Evolutionary conservation across 1,139 yeast species (phyloP).

Genomic region (Diutina scorzettiae): DNA sequence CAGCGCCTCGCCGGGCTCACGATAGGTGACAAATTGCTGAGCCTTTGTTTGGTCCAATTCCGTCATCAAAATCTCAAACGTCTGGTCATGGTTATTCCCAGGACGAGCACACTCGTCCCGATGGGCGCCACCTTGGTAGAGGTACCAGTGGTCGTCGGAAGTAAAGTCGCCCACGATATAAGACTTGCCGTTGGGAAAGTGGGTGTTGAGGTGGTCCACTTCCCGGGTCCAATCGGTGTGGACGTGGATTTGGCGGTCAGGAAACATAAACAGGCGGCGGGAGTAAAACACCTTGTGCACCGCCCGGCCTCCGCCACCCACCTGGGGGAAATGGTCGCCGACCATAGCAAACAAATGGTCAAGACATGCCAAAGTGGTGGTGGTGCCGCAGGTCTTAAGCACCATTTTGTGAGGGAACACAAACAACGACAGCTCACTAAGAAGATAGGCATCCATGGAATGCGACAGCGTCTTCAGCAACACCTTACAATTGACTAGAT

Average conservation of each 20-base stretch:
- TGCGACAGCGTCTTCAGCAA: slow-evolving; percentile 63
- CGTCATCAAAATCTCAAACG: slow-evolving; percentile 88
- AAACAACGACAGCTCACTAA: slow-evolving; percentile 84
- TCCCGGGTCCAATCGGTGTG: slow-evolving; percentile 84
- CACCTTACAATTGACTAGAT: slow-evolving; percentile 79
- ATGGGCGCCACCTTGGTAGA: slow-evolving; percentile 49
- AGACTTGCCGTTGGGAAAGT: slow-evolving; percentile 53
- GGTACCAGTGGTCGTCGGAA: slow-evolving; percentile 82
- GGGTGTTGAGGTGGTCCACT: slow-evolving; percentile 51
- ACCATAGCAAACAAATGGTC: slow-evolving; percentile 46
- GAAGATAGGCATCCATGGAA: slow-evolving; percentile 68
- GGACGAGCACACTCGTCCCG: slow-evolving; percentile 8
- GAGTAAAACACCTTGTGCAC: slow-evolving; percentile 78
- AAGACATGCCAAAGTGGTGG: slow-evolving; percentile 76
- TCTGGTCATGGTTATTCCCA: slow-evolving; percentile 40
- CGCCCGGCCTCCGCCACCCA: slow-evolving; percentile 5
- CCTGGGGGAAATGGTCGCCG: slow-evolving; percentile 2
- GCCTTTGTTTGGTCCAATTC: slow-evolving; percentile 54
- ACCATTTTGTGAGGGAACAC: slow-evolving; percentile 79
- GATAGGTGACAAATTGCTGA: slow-evolving; percentile 45
- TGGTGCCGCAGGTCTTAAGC: slow-evolving; percentile 92
- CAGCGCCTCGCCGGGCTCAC: slow-evolving; percentile 39
- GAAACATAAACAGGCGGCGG: slow-evolving; percentile 87
- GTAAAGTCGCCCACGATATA: slow-evolving; percentile 69
- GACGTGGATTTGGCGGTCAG: slow-evolving; percentile 68